Evolutionary conservation across 768 basidiomycete genomes (phyloP).

Genomic region (Lactarius trivialis): DNA sequence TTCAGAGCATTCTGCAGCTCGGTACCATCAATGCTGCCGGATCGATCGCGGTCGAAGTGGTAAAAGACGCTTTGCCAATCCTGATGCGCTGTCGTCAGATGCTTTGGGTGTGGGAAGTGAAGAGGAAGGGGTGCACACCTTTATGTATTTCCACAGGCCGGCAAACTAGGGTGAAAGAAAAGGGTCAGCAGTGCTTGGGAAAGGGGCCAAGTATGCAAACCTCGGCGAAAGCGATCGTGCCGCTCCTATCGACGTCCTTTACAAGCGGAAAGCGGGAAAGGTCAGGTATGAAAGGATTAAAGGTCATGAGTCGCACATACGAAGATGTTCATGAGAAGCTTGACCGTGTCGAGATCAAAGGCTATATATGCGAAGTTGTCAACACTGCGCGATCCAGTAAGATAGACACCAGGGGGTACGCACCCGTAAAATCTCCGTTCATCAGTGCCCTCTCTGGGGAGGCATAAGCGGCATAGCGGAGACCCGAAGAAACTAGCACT

Average conservation of each 20-base stretch:
- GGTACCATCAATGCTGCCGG: conserved; percentile 64
- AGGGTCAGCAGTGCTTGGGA: conserved; percentile 14
- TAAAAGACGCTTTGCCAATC: conserved; percentile 84
- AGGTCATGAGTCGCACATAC: conserved; percentile 36
- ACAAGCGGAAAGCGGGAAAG: not conserved
- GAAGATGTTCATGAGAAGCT: conserved; percentile 77
- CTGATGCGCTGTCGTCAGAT: conserved; percentile 26
- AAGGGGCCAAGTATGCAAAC: conserved; percentile 30
- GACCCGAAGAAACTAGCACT: conserved; percentile 26
- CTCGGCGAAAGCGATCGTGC: conserved; percentile 76
- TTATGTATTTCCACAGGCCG: conserved; percentile 80
- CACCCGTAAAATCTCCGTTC: conserved; percentile 72
- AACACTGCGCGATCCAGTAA: not conserved
- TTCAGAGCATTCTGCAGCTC: conserved; percentile 65
- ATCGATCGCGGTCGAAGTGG: conserved; percentile 79
- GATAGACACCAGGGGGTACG: conserved; percentile 29
- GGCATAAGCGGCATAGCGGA: conserved; percentile 23
- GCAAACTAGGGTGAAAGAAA: conserved; percentile 40
- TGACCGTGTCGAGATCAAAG: conserved; percentile 83
- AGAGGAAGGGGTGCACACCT: conserved; percentile 32
- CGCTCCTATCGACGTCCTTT: conserved; percentile 65
- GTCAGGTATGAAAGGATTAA: not conserved
- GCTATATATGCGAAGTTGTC: conserved; percentile 34
- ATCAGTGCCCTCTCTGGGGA: conserved; percentile 41
- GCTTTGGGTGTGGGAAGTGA: not conserved